Evolutionary conservation across 257 asterid genomes (phyloP).

Genomic region (Solanum chilense): DNA sequence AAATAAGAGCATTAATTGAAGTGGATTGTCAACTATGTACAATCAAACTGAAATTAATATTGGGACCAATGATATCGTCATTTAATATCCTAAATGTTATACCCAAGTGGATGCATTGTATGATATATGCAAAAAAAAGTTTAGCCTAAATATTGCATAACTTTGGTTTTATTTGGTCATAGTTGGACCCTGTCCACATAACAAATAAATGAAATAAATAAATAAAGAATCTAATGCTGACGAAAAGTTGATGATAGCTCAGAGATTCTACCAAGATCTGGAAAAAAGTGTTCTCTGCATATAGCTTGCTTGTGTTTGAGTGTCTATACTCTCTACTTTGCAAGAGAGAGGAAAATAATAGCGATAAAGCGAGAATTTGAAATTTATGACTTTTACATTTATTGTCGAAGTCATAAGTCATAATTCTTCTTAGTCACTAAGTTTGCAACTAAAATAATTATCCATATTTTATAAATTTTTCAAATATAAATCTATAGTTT

Average conservation of each 20-base stretch:
- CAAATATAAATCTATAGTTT: neutral
- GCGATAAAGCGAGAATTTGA: neutral
- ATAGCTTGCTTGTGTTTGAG: neutral
- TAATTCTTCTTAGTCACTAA: neutral
- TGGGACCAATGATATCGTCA: conserved; percentile 1
- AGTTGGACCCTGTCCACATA: conserved; percentile 13
- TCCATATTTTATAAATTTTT: neutral
- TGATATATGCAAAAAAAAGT: neutral
- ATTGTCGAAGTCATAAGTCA: too few relatives aligned
- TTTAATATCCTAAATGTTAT: neutral
- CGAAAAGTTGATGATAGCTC: conserved; percentile 14
- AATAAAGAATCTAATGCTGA: conserved; percentile 5
- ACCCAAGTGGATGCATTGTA: conserved; percentile 1
- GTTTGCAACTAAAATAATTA: neutral
- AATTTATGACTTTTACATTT: neutral
- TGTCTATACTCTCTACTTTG: neutral
- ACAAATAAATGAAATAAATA: neutral
- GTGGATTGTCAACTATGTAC: conserved; percentile 2
- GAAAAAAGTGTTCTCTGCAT: conserved; percentile 5
- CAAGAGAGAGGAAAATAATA: too few relatives aligned
- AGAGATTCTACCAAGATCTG: conserved; percentile 15
- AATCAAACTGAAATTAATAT: neutral
- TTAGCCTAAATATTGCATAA: conserved; percentile 2
- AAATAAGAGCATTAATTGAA: neutral
- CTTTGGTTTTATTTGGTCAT: conserved; percentile 19